Percentiles rank a stretch among this genome's conserved stretches.
Conservation (phyloP, 1,284 basidiomycete genomes). For the Pisolithus thermaeus region DNA sequence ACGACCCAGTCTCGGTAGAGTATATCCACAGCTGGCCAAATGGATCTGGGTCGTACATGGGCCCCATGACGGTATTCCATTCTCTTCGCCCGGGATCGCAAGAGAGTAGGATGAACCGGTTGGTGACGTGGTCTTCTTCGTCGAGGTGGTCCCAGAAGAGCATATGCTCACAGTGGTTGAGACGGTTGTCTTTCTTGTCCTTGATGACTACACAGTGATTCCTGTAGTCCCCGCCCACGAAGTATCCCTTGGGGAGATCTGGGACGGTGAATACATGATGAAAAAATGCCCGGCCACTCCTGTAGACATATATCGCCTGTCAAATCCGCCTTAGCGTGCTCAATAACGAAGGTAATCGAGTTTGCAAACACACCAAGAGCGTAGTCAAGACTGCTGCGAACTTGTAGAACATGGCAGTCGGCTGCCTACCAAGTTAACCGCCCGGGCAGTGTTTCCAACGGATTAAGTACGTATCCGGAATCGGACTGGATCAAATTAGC, state of each 20-base stretch:
- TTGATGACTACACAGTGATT: conserved; percentile 39
- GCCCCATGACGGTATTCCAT: conserved; percentile 69
- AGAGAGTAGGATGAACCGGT: conserved; percentile 43
- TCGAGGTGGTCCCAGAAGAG: conserved; percentile 52
- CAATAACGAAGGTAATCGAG: not conserved
- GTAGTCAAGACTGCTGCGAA: conserved; percentile 3
- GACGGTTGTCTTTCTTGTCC: conserved; percentile 28
- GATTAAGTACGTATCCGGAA: no score
- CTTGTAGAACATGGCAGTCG: conserved; percentile 12
- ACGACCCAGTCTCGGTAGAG: conserved; percentile 11
- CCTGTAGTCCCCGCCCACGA: conserved; percentile 39
- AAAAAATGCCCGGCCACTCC: conserved; percentile 34
- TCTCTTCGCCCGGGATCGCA: conserved; percentile 49
- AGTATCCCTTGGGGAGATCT: conserved; percentile 43
- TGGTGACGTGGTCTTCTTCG: conserved; percentile 25
- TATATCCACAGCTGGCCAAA: conserved; percentile 45
- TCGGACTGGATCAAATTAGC: no score
- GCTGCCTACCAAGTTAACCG: not conserved
- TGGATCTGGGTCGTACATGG: conserved; percentile 44
- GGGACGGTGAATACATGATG: conserved; percentile 38
- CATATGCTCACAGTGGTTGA: conserved; percentile 60
- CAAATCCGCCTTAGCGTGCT: not conserved
- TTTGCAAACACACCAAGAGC: conserved; percentile 13
- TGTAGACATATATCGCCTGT: conserved; percentile 30
- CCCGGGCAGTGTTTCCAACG: not conserved